Base-by-base conservation (phyloP, 2,329 filamentous ascomycete genomes). In the Sarocladium kiliense region DNA sequence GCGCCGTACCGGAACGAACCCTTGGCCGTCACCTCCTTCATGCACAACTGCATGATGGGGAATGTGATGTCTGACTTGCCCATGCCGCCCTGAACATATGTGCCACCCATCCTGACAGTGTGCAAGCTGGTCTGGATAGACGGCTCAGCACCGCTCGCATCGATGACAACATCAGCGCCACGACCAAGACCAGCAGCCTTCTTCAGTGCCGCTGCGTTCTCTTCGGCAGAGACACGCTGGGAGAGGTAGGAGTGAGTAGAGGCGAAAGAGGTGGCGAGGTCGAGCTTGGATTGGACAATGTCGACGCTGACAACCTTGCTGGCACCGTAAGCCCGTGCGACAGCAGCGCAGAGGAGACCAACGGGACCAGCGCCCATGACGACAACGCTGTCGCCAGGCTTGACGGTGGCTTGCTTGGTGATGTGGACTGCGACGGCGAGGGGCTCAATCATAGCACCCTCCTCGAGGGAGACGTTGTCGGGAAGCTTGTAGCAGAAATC, bases 401-500 rank as follows among this genome's bases (percentile, higher is more conserved):
- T 78, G 59, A 96, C 78, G 25, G 73, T 71, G 2, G 87, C 90
- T 74, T 92, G 88, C 63, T 84, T 84, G 57, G 86, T 85, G 62
- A 94, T 90, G 74, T 96, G 91, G 30, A 96, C 91, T 14, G 87
- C 91, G 26, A 96, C 91, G 47, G 88, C 85, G 36, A 96, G 82
- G 2, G 91, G 91, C 78, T 97, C 93, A 65, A 97, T 85, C 59
- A 97, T 74, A 2, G 94, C 93, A 56, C 91, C 94, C 73, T 97
- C 91, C 68, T 94, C 88, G 54, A 95, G 76, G 0, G 81, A 85
- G 53, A 97, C 84, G 61, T 77, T 71, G 18, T 87, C 83, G 1
- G 93, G 91, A 5, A 97, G 82, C 76, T 90, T 91, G 74, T 93
- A 96, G 80, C 91, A 96, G 70, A 96, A 96, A 70, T 97, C 93